These are phyloP conservation scores for Podaxis mareebaensis DNA, from an alignment of 768 basidiomycete genomes.

Conservation along the genomic window DNA sequence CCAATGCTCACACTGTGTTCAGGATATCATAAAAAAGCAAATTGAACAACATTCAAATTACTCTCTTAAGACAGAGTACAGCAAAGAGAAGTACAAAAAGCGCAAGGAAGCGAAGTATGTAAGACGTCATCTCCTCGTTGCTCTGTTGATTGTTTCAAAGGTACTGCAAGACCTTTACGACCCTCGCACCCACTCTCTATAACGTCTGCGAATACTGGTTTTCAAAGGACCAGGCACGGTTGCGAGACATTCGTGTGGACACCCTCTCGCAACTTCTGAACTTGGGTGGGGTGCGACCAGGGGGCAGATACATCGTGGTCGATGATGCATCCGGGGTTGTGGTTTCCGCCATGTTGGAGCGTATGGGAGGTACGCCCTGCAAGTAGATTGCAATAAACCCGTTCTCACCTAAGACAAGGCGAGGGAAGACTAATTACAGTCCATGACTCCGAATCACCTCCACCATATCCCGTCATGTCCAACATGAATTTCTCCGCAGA, in stretches of 20 bases:
- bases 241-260: constrained; percentile 85
- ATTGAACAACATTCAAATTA: constrained; percentile 93
- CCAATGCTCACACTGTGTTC: constrained; percentile 20
- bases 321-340: constrained; percentile 92
- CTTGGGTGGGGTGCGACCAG: constrained; percentile 80
- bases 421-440: constrained; percentile 81
- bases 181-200: constrained; percentile 83
- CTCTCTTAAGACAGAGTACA: constrained; percentile 94
- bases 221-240: constrained; percentile 75
- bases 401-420: constrained; percentile 41
- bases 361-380: constrained; percentile 71
- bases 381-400: neutral
- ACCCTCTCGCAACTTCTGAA: constrained; percentile 87
- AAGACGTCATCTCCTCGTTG: constrained; percentile 1
- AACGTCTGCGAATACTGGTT: constrained; percentile 92
- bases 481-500: constrained; percentile 84
- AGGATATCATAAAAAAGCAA: constrained; percentile 96
- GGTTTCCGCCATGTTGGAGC: constrained; percentile 80
- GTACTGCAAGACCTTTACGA: constrained; percentile 84
- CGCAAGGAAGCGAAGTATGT: constrained; percentile 94
- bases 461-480: constrained; percentile 80
- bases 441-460: constrained; percentile 89
- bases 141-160: constrained; percentile 38
- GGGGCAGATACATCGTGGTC: constrained; percentile 84
- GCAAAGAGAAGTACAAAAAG: constrained; percentile 97